Evolutionary conservation across 176 grass and related monocot genomes (phyloP), one percentile per base, ranked within the genome.

Genomic region (Oryza longistaminata): DNA sequence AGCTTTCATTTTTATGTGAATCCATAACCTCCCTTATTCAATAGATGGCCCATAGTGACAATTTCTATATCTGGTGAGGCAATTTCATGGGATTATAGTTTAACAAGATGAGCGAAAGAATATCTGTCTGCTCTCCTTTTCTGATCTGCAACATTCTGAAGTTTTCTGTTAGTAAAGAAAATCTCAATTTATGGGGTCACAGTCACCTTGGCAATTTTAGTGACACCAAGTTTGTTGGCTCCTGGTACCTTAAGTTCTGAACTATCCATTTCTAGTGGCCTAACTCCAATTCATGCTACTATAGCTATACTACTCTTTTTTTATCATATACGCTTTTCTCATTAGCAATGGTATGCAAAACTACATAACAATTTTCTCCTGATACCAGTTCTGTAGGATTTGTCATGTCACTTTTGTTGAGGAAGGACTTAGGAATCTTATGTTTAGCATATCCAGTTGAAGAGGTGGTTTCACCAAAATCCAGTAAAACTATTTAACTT

Each of bases 211-310:
- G 65, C 3, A 44, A 50, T 25, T 17, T 14, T 14, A 76, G 49
- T 37, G 4, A 21, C 21, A 24, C 29, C 17, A 52, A 9, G 43
- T 22, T 46, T 62, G 50, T 84, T 26, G 3, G 44, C 50, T 76
- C 71, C 43, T 66, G 61, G 50, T 37, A 37, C 52, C 82, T 84
- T 61, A 52, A 76, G 10, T 53, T 67, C 82, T 84, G 71, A 52
- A 76, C 15, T 53, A 76, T 68, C 31, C 7, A 76, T 31, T 39
- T 74, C 61, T 34, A 35, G 15, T 64, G 7, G 39, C 5, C 27
- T 76, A 67, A 75, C 19, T 75, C 64, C 71, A 66, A 64, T 74
- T 33, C 27, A 8, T 10, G 74, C 81, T 84, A 17, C 42, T 75
- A 17, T 39, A 26, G 11, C 42, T 75, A 17, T 52, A 26, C 40